Evolutionary conservation across 495 filamentous ascomycete species (phyloP), one percentile per base, ranked within the genome.

Genomic region (Xylaria grammica): DNA sequence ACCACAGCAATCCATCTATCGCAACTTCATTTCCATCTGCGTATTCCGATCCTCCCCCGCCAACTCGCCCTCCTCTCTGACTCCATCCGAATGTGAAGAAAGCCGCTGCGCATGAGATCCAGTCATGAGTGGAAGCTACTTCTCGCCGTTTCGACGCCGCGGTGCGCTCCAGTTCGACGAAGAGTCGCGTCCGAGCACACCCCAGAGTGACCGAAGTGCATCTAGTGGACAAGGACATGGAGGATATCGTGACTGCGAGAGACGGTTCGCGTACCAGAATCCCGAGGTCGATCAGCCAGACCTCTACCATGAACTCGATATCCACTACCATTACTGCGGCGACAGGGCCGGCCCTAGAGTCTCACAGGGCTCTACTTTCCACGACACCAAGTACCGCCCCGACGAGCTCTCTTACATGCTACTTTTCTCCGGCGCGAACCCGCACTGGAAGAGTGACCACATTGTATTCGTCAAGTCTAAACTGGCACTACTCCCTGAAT

Each of bases 391-490:
- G 62, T 48, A 45, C n/a, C 29, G 42, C 45, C 36, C 51, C 0
- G 57, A 42, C 15, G 38, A 74, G 50, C 60, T 69, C 13, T 50
- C 61, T 3, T 57, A 64, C 44, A 7, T 71, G 49, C 34, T 69
- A 17, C 60, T 72, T n/a, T 70, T 69, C 45, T 9, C 3, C 4
- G 29, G 30, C 26, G 52, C 67, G n/a, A 60, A 70, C 61, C 63
- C 67, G 15, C 67, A 63, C 34, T 74, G 72, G 72, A 34, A 11
- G 4, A 29, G 26, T n/a, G 65, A 74, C 7, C 56, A 49, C 4
- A 68, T 74, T 53, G 59, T 74, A 36, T 71, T 74, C 49, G 69
- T 63, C 24, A 69, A 68, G 40, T 63, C 67, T 3, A 66, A 52
- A 8, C 46, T 74, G 40, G 11, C 34, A 17, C 50, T 72, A 8